A percentile compares a stretch with the other conserved stretches of the same genome.
These are phyloP conservation scores for Ophiostoma novo-ulmi DNA, from an alignment of 2,329 filamentous ascomycete genomes.

Conservation along the genomic window DNA sequence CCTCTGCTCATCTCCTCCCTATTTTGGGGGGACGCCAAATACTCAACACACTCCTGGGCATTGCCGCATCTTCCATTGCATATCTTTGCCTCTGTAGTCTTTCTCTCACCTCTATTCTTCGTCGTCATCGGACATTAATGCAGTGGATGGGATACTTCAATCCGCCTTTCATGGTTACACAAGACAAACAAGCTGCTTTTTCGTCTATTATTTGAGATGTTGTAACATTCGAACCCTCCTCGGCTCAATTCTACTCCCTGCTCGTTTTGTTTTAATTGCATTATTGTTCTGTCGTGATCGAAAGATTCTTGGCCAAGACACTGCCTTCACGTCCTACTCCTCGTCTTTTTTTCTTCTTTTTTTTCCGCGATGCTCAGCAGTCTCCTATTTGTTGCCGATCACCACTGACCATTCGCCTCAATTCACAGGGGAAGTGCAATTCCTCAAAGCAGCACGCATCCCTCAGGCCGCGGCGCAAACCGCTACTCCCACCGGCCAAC, in stretches of 20 bases:
- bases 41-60: background rate
- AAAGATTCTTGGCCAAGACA: background rate
- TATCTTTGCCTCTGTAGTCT: slow-evolving; percentile 14
- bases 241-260: background rate
- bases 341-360: background rate
- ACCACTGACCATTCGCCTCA: background rate
- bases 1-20: slow-evolving; percentile 22
- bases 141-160: slow-evolving; percentile 14
- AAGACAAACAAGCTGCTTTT: background rate
- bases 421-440: slow-evolving; percentile 31
- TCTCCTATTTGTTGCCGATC: background rate
- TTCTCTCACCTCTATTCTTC: slow-evolving; percentile 11
- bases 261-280: background rate
- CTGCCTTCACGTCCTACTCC: background rate
- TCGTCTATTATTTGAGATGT: background rate
- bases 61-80: slow-evolving; percentile 5
- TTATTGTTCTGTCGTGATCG: background rate
- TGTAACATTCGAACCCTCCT: background rate
- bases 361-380: background rate
- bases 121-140: slow-evolving; percentile 7
- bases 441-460: slow-evolving; percentile 32
- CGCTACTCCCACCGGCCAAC: slow-evolving; percentile 38
- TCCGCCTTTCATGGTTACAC: background rate
- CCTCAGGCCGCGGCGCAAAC: slow-evolving; percentile 34
- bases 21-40: slow-evolving; percentile 6